phyloP scores from a whole-genome alignment of 768 basidiomycete species.

The Mrakia frigida region DNA sequence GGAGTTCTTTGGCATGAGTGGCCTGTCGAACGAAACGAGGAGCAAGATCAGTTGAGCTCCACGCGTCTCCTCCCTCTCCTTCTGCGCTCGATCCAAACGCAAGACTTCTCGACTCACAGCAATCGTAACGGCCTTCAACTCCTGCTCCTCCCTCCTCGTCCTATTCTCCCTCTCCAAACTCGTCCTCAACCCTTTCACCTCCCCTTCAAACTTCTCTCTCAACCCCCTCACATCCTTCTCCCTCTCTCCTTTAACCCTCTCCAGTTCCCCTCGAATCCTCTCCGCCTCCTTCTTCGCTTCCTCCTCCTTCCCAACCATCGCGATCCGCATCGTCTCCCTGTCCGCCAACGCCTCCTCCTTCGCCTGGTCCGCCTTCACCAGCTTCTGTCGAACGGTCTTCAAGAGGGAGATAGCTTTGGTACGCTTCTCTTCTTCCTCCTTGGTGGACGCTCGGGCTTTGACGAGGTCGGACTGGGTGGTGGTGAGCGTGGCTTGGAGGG shows the following conservation, averaged over 20 bases:
- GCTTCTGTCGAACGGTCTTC: constrained; percentile 91
- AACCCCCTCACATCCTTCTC: constrained; percentile 49
- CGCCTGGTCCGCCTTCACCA: constrained; percentile 95
- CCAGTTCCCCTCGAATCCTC: constrained; percentile 36
- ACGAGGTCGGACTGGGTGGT: constrained; percentile 60
- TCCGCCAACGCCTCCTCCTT: constrained; percentile 59
- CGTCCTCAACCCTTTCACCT: constrained; percentile 58
- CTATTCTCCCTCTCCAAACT: constrained; percentile 68
- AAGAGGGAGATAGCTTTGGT: constrained; percentile 85
- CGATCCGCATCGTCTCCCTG: constrained; percentile 15
- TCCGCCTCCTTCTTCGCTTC: constrained; percentile 53
- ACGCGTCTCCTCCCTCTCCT: no score
- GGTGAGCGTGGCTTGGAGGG: constrained; percentile 41
- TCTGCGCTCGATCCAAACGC: neutral
- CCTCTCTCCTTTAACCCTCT: constrained; percentile 50
- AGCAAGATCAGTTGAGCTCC: neutral
- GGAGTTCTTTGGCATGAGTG: constrained; percentile 62
- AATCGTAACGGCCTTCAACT: constrained; percentile 63
- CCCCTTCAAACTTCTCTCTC: constrained; percentile 59
- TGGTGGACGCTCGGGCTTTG: constrained; percentile 58
- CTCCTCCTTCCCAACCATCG: constrained; percentile 42
- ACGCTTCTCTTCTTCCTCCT: constrained; percentile 96
- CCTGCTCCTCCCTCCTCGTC: constrained; percentile 63
- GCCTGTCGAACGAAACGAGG: constrained; percentile 50
- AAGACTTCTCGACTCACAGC: constrained; percentile 19